phyloP scores from a whole-genome alignment of 2,329 filamentous ascomycete genomes.

The Dothistroma septosporum region DNA sequence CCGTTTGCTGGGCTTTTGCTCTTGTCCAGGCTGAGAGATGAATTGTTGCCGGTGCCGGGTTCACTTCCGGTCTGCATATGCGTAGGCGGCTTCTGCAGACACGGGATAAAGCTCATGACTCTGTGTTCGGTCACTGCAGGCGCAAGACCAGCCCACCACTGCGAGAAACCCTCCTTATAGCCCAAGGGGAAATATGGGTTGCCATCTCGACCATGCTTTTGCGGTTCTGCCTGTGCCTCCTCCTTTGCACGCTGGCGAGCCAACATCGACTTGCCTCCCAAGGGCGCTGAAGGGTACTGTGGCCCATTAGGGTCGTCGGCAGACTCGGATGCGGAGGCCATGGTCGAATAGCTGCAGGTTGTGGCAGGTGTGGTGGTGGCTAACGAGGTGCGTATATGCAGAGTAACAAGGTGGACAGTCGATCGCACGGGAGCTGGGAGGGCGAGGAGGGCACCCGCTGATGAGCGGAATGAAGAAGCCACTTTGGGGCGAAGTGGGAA shows the following conservation, averaged over 20 bases:
- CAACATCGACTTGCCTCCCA: conserved; percentile 32
- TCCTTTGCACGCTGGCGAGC: conserved; percentile 33
- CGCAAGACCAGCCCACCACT: conserved; percentile 91
- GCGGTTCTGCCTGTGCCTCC: conserved; percentile 18
- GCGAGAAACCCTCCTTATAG: conserved; percentile 84
- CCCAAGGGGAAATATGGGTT: conserved; percentile 67
- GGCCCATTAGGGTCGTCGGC: conserved; percentile 17
- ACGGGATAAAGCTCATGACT: conserved; percentile 80
- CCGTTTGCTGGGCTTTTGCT: conserved; percentile 30
- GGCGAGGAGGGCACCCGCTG: not conserved
- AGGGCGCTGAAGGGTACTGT: conserved; percentile 11
- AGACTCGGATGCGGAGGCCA: conserved; percentile 29
- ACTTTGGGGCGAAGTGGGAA: not conserved
- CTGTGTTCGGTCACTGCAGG: conserved; percentile 80
- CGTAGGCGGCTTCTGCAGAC: conserved; percentile 67
- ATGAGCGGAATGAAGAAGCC: not conserved
- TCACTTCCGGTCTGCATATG: conserved; percentile 61
- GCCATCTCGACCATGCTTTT: conserved; percentile 8
- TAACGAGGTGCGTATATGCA: not conserved
- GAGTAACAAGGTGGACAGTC: conserved; percentile 5
- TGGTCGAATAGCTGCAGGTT: conserved; percentile 25
- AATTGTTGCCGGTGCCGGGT: conserved; percentile 42
- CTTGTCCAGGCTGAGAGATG: conserved; percentile 38
- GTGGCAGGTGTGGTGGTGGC: not conserved
- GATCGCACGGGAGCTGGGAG: conserved; percentile 1